Base-by-base conservation (phyloP, 2,329 filamentous ascomycete species). In the Sporothrix inflata region DNA sequence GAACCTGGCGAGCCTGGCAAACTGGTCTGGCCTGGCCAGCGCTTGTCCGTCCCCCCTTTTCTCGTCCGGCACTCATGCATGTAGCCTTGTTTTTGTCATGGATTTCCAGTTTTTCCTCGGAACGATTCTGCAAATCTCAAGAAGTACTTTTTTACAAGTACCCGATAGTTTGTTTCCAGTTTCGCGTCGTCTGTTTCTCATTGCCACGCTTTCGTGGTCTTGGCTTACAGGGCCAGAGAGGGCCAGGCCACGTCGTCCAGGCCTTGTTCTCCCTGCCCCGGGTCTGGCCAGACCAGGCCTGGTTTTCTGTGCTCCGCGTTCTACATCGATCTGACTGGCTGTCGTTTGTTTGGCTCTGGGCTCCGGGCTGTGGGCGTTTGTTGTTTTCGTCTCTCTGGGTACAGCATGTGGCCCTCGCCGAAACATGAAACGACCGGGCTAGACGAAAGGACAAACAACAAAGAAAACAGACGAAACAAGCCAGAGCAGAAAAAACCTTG, bases 271-370 rank as follows among this genome's bases (percentile, higher is more conserved):
- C 14, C 6, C 9, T 27, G 42, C 57, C 21, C 34, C 61, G n/a
- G 61, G 47, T 53, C 27, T 34, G 45, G 24, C 47, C 47, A 38
- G 34, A 21, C 42, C 9, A 4, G 40, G 6, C 42, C 55, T n/a
- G 55, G 14, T 51, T 6, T 11, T 49, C 30, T 9, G 19, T 11
- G 19, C 40, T 68, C 8, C 11, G 3, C 3, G 47, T 40, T 61
- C 9, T 38, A 34, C n/a, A 63, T 27, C n/a, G 34, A 57, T 66
- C 24, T 49, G 66, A 51, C 49, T 69, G 66, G 66, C 14, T 30
- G 34, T 34, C 11, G 24, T 19, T 30, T 47, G 14, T 30, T 30
- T 2, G 45, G 45, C 6, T 30, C 14, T 2, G 45, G 45, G 16
- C 5, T 4, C 16, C 45, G 16, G 21, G n/a, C n/a, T n/a, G n/a